Base-by-base conservation (phyloP, 129 eudicot genomes). In the Escallonia herrerae region DNA sequence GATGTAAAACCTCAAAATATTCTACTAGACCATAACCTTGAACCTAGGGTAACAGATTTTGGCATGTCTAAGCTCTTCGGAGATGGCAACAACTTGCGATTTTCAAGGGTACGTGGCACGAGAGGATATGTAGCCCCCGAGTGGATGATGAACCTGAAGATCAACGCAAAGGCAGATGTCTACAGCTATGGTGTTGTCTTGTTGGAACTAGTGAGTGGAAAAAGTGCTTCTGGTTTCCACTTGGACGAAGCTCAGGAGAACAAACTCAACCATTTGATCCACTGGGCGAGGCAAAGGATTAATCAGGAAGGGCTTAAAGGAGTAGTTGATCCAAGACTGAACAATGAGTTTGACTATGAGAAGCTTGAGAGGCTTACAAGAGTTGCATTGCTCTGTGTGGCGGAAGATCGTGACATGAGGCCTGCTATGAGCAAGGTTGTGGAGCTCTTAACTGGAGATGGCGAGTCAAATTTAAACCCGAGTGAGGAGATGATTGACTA, bases 11-110 rank as follows among this genome's bases (percentile, higher is more conserved):
- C 59, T 3, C 38, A 55, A 55, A 55, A 55, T 6, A 55, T 55
- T 3, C 15, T 55, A 13, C 59, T 55, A 7, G 59, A 55, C 38
- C 8, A 22, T 13, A 33, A 55, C 7, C 39, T 55, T 55, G 38
- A 55, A 55, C 59, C 59, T 22, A 55, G 10, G 59, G 59, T 55
- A 7, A 13, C 59, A 14, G 59, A 55, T 55, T 55, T 55, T 55
- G 59, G 59, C 7, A 14, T 55, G 59, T 14, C 59, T 7, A 55
- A 55, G 3, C 54, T 49, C 12, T 49, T 49, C 11, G 12, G 12
- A n/a, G 54, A 49, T 1, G 4, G 12, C 11, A 11, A 49, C 12
- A n/a, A 49, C 13, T 5, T n/a, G 7, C 13, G 54, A 7, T 49
- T 49, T 49, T 49, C 54, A 7, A 49, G 54, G 54, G 11, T 49